These are phyloP conservation scores for Fulvia fulva DNA, from an alignment of 2,329 filamentous ascomycete genomes.

Conservation along the genomic window DNA sequence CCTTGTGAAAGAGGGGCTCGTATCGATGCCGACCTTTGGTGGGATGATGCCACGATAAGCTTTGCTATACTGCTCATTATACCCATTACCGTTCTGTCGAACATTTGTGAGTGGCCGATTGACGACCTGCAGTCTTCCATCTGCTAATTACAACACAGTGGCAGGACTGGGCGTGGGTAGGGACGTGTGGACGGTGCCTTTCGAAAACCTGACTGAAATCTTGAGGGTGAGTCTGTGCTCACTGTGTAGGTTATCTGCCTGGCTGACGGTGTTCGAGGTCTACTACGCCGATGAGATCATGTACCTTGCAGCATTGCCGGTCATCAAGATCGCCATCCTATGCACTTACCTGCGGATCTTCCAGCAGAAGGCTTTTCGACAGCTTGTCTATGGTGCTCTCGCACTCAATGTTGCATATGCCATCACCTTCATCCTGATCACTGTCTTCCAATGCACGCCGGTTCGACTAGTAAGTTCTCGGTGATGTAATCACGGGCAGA, in stretches of 20 bases:
- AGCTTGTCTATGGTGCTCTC: conserved; percentile 12
- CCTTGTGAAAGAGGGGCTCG: conserved; percentile 14
- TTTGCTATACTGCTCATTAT: conserved; percentile 14
- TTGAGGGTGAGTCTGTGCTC: conserved; percentile 3
- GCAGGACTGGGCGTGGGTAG: conserved; percentile 8
- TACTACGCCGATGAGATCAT: conserved; percentile 17
- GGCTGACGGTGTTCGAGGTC: conserved; percentile 1
- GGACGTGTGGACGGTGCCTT: conserved; percentile 18
- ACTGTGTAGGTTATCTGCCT: neutral
- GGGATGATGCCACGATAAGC: conserved; percentile 18
- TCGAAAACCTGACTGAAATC: conserved; percentile 12
- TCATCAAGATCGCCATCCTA: conserved; percentile 18
- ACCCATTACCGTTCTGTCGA: conserved; percentile 12
- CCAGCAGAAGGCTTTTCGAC: conserved; percentile 9
- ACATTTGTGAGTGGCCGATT: conserved; percentile 5
- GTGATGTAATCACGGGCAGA: neutral
- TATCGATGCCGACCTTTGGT: conserved; percentile 15
- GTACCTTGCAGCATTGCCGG: conserved; percentile 12
- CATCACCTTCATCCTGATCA: conserved; percentile 14
- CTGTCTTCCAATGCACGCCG: conserved; percentile 16
- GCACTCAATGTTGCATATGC: conserved; percentile 17
- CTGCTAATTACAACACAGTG: conserved; percentile 4
- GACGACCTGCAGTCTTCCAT: neutral
- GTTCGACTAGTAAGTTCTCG: conserved; percentile 12
- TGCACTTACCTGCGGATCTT: conserved; percentile 21